Conservation (phyloP, 139 green algal genomes). For the Protoeuglena noctilucae region DNA sequence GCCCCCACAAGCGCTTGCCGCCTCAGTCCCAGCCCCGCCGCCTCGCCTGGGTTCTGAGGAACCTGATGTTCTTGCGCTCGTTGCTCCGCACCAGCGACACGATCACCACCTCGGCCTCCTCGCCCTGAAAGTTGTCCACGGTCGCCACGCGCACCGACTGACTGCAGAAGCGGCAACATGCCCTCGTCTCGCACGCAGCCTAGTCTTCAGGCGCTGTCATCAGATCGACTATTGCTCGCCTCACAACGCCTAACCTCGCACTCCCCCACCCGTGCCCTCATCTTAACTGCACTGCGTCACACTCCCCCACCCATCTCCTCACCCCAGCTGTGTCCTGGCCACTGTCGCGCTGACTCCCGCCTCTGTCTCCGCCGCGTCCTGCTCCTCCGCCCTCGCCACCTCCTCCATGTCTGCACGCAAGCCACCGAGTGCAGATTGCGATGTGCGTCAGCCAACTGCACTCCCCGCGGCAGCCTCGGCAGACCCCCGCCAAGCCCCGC, state of each 20-base stretch:
- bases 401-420: too few species aligned
- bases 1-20: too few species aligned
- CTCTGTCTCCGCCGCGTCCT: too few species aligned
- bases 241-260: neutral
- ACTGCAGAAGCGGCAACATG: neutral
- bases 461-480: slow-evolving; percentile 23
- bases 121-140: slow-evolving; percentile 66
- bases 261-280: neutral
- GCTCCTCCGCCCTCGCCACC: too few species aligned
- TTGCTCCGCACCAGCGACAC: slow-evolving; percentile 53
- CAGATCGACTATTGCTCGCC: neutral
- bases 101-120: slow-evolving; percentile 52
- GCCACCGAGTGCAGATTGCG: too few species aligned
- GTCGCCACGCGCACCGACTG: slow-evolving; percentile 36
- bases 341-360: too few species aligned
- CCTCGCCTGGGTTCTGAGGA: slow-evolving; percentile 40
- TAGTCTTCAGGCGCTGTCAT: slow-evolving; percentile 7
- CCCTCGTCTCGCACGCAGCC: slow-evolving; percentile 6
- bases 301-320: too few species aligned
- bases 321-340: too few species aligned
- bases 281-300: neutral
- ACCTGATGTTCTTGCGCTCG: slow-evolving; percentile 31
- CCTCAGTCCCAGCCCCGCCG: too few species aligned
- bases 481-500: too few species aligned
- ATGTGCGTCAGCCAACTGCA: neutral